Evolutionary conservation across 192 early-diverging fungal species (phyloP).

Genomic region (Blastocladiella britannica): DNA sequence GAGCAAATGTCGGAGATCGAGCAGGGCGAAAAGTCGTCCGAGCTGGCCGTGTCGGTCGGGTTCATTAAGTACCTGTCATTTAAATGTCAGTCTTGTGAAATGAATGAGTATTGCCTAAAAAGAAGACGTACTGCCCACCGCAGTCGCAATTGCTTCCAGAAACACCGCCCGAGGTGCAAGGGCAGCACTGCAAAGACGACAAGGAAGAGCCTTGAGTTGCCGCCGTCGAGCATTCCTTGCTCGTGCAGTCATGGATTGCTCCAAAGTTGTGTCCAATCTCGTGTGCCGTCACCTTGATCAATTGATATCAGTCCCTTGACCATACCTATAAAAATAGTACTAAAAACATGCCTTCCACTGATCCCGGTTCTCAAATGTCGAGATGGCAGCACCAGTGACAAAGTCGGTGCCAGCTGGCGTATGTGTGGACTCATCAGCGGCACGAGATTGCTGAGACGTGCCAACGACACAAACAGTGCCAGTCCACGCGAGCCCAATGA

Average conservation of each 20-base stretch:
- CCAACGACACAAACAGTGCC: constrained; percentile 42
- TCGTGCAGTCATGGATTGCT: background rate
- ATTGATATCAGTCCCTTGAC: too few relatives aligned
- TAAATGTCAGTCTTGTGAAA: background rate
- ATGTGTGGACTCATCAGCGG: constrained; percentile 13
- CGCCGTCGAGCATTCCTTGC: background rate
- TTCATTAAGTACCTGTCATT: constrained; percentile 11
- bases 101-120: constrained; percentile 5
- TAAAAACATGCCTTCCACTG: too few relatives aligned
- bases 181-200: constrained; percentile 20
- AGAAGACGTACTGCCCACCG: constrained; percentile 17
- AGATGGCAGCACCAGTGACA: constrained; percentile 67
- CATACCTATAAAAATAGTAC: too few relatives aligned
- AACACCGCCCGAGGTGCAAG: too few relatives aligned
- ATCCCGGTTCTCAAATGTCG: constrained; percentile 53
- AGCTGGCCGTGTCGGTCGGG: constrained; percentile 21
- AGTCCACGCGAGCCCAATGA: constrained; percentile 78
- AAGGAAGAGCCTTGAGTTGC: too few relatives aligned
- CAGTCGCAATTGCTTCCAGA: constrained; percentile 25
- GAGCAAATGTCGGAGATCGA: constrained; percentile 14
- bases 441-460: constrained; percentile 24
- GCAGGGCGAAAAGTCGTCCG: constrained; percentile 19
- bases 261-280: background rate
- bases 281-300: background rate
- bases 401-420: constrained; percentile 21